These are phyloP conservation scores for Cladosporium halotolerans DNA, from an alignment of 2,329 filamentous ascomycete genomes.

Conservation along the genomic window DNA sequence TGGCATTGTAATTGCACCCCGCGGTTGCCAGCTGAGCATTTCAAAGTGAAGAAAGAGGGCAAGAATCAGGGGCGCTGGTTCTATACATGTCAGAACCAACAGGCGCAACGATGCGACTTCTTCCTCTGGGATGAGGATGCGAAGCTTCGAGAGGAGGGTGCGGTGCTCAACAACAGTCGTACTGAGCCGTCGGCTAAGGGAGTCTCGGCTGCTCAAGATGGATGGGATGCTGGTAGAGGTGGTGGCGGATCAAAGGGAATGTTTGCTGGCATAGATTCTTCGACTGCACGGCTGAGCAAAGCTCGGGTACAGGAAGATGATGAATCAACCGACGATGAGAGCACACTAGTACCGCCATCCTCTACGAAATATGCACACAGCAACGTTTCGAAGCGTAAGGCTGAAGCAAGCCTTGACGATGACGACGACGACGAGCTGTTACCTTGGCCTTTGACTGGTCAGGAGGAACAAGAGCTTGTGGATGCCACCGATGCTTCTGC, in stretches of 20 bases:
- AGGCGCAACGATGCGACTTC: conserved; percentile 47
- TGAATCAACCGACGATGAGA: conserved; percentile 13
- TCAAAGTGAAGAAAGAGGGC: conserved; percentile 52
- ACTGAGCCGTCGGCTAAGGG: conserved; percentile 33
- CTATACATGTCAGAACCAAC: conserved; percentile 52
- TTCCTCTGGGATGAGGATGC: conserved; percentile 55
- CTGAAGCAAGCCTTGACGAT: conserved; percentile 18
- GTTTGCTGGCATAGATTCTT: conserved; percentile 9
- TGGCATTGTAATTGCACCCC: conserved; percentile 54
- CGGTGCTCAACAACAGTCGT: conserved; percentile 43
- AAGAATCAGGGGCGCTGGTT: conserved; percentile 48
- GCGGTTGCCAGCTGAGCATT: conserved; percentile 47
- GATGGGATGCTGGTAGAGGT: conserved; percentile 23
- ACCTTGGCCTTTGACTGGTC: conserved; percentile 27
- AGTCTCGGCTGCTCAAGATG: conserved; percentile 19
- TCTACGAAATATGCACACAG: conserved; percentile 14
- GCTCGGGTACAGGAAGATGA: conserved; percentile 10
- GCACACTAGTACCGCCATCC: conserved; percentile 4
- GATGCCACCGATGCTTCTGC: conserved; percentile 18
- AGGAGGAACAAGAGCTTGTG: conserved; percentile 30
- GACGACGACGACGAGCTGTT: conserved; percentile 27
- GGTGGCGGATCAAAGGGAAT: conserved; percentile 2
- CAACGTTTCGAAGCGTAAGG: conserved; percentile 28
- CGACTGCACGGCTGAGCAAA: not conserved
- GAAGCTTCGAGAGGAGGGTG: conserved; percentile 40